Conservation (phyloP, 805 yeast species). For the Priceomyces melissophilus region DNA sequence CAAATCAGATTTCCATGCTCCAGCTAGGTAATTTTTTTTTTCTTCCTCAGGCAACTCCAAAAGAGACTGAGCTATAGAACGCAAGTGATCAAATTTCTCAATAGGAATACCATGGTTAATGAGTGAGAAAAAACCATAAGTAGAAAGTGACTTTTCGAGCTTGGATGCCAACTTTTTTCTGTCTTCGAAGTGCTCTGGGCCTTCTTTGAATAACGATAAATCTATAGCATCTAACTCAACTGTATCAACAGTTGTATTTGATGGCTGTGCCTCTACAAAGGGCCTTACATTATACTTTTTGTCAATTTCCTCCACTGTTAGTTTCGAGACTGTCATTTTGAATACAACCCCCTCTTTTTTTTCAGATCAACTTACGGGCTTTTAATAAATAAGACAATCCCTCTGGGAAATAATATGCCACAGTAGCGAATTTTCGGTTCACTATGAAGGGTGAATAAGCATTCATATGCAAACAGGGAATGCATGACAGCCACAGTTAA, state of each 20-base stretch:
- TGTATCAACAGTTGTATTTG: constrained; percentile 13
- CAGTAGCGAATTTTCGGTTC: too few species aligned
- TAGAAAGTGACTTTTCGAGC: constrained; percentile 38
- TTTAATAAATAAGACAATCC: too few species aligned
- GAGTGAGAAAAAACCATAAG: constrained; percentile 44
- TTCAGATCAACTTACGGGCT: too few species aligned
- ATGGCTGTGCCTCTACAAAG: constrained; percentile 22
- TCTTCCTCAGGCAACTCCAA: constrained; percentile 39
- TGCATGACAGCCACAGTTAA: neutral
- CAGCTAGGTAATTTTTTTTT: constrained; percentile 38
- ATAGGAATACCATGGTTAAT: constrained; percentile 38
- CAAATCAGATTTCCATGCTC: constrained; percentile 29
- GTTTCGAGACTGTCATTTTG: constrained; percentile 7
- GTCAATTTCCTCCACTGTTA: constrained; percentile 12
- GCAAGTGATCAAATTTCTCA: constrained; percentile 29
- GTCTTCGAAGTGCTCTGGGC: constrained; percentile 26
- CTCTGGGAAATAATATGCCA: too few species aligned
- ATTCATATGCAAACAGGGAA: too few species aligned
- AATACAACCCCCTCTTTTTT: neutral
- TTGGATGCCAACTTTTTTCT: constrained; percentile 32
- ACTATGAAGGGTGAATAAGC: too few species aligned
- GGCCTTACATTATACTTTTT: constrained; percentile 22
- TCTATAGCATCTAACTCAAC: constrained; percentile 35
- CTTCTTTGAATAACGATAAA: constrained; percentile 31
- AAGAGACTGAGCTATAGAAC: constrained; percentile 40